phyloP scores from a whole-genome alignment of 805 yeast species.

The Myxozyma sirexii region DNA sequence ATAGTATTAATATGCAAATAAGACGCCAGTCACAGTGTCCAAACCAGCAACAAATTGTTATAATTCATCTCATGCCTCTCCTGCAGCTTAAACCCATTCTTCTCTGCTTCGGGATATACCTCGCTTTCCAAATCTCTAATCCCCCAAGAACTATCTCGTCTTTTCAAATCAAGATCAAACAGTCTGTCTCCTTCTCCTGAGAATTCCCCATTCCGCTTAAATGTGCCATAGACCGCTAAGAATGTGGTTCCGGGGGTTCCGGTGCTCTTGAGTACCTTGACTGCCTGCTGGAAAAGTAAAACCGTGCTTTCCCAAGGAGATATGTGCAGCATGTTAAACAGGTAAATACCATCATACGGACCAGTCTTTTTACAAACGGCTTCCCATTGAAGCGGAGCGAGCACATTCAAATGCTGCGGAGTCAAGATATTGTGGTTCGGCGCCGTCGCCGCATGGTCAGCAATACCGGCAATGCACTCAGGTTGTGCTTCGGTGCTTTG shows the following conservation, averaged over 20 bases:
- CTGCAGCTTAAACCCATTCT: constrained; percentile 21
- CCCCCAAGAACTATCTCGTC: constrained; percentile 31
- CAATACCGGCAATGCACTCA: constrained; percentile 28
- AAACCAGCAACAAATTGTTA: constrained; percentile 27
- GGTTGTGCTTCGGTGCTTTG: constrained; percentile 33
- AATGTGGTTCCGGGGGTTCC: constrained; percentile 7
- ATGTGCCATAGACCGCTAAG: constrained; percentile 31
- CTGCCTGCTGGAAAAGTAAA: constrained; percentile 14
- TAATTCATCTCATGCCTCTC: constrained; percentile 12
- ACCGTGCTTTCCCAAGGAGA: constrained; percentile 28
- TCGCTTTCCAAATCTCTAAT: constrained; percentile 30
- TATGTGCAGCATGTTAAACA: constrained; percentile 32
- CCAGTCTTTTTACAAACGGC: constrained; percentile 8
- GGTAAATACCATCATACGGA: constrained; percentile 22
- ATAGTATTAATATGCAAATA: neutral
- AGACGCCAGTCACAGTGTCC: constrained; percentile 9
- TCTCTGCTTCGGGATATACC: constrained; percentile 27
- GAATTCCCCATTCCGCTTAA: constrained; percentile 30
- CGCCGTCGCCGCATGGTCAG: constrained; percentile 8
- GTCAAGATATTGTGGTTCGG: constrained; percentile 6
- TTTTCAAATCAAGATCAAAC: constrained; percentile 26
- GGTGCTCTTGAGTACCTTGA: constrained; percentile 7
- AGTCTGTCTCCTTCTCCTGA: constrained; percentile 23
- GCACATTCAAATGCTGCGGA: constrained; percentile 23
- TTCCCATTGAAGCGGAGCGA: constrained; percentile 18